Evolutionary conservation across 225 moss, liverwort and hornwort species (phyloP).

Genomic region (Bryoerythrophyllum caledonicum): DNA sequence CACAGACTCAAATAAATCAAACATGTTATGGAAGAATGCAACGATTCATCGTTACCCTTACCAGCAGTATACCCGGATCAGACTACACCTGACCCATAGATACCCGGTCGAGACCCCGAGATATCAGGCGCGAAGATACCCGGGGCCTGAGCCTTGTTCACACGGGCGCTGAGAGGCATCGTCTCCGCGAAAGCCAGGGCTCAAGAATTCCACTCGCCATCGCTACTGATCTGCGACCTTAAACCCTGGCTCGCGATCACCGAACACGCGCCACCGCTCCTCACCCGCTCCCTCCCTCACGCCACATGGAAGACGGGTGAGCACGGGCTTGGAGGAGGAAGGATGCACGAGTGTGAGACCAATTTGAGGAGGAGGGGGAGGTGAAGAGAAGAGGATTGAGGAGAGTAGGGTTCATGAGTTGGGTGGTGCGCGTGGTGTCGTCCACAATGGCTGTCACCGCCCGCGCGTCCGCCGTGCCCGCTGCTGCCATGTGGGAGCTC

Average conservation of each 20-base stretch:
- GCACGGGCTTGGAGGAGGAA: neutral
- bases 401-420: conserved; percentile 45
- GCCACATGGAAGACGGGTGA: neutral
- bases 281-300: neutral
- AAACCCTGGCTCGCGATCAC: neutral
- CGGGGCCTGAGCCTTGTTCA: neutral
- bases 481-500: conserved; percentile 36
- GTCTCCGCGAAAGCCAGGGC: neutral
- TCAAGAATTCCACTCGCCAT: neutral
- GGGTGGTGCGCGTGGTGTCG: conserved; percentile 40
- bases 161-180: neutral
- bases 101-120: neutral
- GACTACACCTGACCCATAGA: neutral
- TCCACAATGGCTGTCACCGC: conserved; percentile 32
- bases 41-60: no score
- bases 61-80: no score
- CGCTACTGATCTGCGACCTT: neutral
- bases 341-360: neutral
- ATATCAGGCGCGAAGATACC: neutral
- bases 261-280: neutral
- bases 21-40: no score
- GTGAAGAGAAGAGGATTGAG: neutral
- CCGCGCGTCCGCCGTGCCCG: conserved; percentile 27
- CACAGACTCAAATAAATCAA: no score
- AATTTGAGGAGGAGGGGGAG: neutral